Conservation (phyloP, 345 rosid genomes). For the Kernera saxatilis region DNA sequence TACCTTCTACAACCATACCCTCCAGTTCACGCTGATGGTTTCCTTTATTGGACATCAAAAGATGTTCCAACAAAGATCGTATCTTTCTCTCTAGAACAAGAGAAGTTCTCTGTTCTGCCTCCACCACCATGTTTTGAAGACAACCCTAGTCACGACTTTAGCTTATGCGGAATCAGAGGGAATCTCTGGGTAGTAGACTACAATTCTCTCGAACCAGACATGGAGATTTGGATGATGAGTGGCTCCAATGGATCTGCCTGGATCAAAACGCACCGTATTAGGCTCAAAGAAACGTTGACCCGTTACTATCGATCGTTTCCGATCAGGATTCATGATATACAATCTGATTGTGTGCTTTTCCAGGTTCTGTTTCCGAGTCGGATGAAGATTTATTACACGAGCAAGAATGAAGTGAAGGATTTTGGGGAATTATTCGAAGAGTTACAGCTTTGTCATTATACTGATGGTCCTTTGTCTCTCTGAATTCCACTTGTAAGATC, state of each 20-base stretch:
- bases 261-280: not conserved
- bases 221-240: constrained; percentile 22
- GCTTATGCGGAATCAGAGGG: constrained; percentile 25
- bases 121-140: constrained; percentile 21
- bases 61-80: constrained; percentile 17
- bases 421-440: not conserved
- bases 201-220: constrained; percentile 7
- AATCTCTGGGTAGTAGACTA: constrained; percentile 14
- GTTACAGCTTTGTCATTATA: constrained; percentile 13
- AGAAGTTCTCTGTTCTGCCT: constrained; percentile 20
- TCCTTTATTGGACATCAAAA: constrained; percentile 20
- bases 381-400: constrained; percentile 3
- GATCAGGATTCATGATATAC: constrained; percentile 19
- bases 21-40: constrained; percentile 18
- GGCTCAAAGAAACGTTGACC: not conserved
- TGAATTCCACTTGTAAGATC: not conserved
- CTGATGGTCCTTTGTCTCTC: constrained; percentile 17
- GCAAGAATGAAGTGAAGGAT: not conserved
- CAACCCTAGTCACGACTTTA: constrained; percentile 4
- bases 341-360: constrained; percentile 10
- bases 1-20: constrained; percentile 14
- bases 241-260: constrained; percentile 12
- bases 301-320: constrained; percentile 5
- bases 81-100: constrained; percentile 24
- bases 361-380: constrained; percentile 21